phyloP scores from a whole-genome alignment of 2,329 filamentous ascomycete genomes.

The Ascochyta pisi region DNA sequence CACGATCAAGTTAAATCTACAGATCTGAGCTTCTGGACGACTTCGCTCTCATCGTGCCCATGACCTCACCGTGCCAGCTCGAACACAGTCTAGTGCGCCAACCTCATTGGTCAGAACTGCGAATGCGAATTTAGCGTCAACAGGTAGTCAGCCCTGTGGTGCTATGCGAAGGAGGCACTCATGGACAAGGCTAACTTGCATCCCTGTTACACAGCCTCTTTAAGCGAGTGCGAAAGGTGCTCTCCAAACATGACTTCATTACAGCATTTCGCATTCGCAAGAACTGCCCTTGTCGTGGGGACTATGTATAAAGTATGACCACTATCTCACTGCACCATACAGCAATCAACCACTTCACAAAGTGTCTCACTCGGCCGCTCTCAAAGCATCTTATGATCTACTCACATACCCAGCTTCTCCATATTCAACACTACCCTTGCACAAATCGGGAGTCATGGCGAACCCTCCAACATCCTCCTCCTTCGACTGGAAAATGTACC shows the following conservation, averaged over 20 bases:
- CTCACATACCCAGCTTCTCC: background rate
- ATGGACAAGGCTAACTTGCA: background rate
- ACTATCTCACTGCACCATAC: background rate
- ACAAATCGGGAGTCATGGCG: constrained; percentile 18
- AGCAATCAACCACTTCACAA: background rate
- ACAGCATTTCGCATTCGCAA: constrained; percentile 1
- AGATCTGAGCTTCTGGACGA: background rate
- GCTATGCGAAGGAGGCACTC: constrained; percentile 4
- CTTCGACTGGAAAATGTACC: constrained; percentile 46
- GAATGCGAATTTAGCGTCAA: constrained; percentile 22
- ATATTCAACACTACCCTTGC: background rate
- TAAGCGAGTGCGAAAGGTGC: constrained; percentile 14
- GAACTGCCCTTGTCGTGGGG: background rate
- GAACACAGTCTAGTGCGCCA: background rate
- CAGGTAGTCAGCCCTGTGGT: background rate
- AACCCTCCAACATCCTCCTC: constrained; percentile 28
- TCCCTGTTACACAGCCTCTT: background rate
- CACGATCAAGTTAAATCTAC: background rate
- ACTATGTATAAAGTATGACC: background rate
- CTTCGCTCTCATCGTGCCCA: background rate
- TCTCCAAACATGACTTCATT: constrained; percentile 6
- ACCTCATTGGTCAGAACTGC: constrained; percentile 9
- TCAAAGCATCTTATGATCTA: background rate
- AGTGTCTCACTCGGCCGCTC: no score
- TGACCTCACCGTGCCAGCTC: constrained; percentile 2